Conservation (phyloP, 176 grass and related monocot species). For the Avena sativa region DNA sequence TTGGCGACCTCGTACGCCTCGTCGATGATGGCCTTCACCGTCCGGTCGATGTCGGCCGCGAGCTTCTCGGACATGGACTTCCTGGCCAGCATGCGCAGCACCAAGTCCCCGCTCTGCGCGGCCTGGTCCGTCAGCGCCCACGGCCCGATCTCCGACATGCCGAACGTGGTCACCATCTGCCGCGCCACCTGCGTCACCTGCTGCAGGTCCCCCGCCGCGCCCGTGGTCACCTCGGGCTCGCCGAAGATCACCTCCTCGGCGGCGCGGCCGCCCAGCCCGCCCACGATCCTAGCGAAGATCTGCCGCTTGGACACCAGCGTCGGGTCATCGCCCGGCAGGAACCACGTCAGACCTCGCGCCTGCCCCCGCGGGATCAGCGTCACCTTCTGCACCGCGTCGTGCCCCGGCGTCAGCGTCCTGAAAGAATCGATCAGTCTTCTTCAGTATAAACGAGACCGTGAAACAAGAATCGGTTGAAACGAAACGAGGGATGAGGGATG, state of each 20-base stretch:
- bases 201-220: constrained; percentile 83
- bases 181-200: constrained; percentile 80
- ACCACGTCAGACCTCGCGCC: constrained; percentile 79
- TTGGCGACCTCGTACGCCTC: constrained; percentile 69
- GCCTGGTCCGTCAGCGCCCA: constrained; percentile 61
- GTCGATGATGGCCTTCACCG: constrained; percentile 67
- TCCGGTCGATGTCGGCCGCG: constrained; percentile 66
- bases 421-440: background rate
- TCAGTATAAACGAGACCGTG: background rate
- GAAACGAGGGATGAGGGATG: background rate
- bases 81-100: constrained; percentile 78
- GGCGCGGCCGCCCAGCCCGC: constrained; percentile 76
- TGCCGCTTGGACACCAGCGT: constrained; percentile 72
- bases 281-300: constrained; percentile 80
- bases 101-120: constrained; percentile 67
- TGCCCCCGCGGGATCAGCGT: constrained; percentile 77
- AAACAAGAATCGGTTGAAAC: background rate
- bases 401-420: constrained; percentile 77
- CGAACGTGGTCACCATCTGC: constrained; percentile 82
- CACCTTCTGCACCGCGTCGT: constrained; percentile 86
- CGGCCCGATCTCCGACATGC: constrained; percentile 88
- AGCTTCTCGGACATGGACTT: constrained; percentile 84
- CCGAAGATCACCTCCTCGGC: constrained; percentile 87
- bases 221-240: constrained; percentile 79
- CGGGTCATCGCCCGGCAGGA: constrained; percentile 66